A percentile compares a stretch with the other conserved stretches of the same genome.
Conservation (phyloP, 352 stramenopile species). For the Globisporangium alternatum region DNA sequence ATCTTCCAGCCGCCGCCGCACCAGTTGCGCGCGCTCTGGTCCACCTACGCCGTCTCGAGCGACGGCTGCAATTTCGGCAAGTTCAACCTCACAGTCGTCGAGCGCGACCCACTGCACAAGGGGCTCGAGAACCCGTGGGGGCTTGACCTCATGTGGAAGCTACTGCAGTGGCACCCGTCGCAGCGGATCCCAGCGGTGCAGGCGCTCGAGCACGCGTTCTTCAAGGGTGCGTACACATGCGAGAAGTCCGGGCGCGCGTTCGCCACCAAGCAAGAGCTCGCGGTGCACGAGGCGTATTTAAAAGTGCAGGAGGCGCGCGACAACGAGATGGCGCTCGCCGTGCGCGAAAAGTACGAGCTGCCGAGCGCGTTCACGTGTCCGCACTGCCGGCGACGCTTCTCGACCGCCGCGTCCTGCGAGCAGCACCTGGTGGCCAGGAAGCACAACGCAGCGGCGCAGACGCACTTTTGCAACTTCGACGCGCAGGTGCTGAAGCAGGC, state of each 20-base stretch:
- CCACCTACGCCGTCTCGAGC: constrained; percentile 68
- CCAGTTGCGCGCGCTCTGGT: constrained; percentile 55
- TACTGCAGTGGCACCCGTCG: constrained; percentile 92
- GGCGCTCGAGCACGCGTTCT: constrained; percentile 86
- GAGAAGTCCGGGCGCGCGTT: constrained; percentile 54
- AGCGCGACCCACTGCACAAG: constrained; percentile 87
- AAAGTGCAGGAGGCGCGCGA: constrained; percentile 44
- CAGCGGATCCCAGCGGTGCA: constrained; percentile 81
- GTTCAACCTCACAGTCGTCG: constrained; percentile 91
- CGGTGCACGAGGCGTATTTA: constrained; percentile 62
- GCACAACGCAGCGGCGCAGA: constrained; percentile 25
- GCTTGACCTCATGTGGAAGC: constrained; percentile 92
- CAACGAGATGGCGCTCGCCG: constrained; percentile 46
- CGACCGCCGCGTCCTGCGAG: constrained; percentile 57
- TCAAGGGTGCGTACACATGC: constrained; percentile 77
- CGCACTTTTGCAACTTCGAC: constrained; percentile 66
- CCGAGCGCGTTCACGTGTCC: constrained; percentile 53
- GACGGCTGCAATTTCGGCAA: constrained; percentile 85
- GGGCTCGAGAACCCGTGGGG: constrained; percentile 81
- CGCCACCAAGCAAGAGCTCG: constrained; percentile 57
- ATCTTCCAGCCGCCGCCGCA: constrained; percentile 66
- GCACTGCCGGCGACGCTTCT: constrained; percentile 60
- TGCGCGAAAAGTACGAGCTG: constrained; percentile 54
- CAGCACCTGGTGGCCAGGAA: constrained; percentile 50
- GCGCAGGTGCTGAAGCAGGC: constrained; percentile 21